Percentiles rank a stretch among this genome's conserved stretches.
phyloP scores from a whole-genome alignment of 345 rosid species.

The Eucalyptus cloeziana region DNA sequence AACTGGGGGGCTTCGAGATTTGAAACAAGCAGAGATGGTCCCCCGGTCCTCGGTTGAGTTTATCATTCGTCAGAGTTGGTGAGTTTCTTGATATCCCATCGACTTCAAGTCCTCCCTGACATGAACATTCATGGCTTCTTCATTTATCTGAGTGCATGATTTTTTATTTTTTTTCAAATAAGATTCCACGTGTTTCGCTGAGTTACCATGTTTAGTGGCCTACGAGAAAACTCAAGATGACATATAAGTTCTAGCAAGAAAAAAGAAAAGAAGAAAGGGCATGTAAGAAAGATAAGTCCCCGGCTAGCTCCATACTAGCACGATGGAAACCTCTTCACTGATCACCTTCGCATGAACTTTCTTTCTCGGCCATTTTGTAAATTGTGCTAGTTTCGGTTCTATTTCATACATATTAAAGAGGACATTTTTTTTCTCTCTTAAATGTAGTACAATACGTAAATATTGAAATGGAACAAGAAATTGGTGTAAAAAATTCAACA shows the following conservation, averaged over 20 bases:
- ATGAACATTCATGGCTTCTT: not conserved
- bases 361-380: not conserved
- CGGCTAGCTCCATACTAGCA: not conserved
- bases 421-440: not conserved
- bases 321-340: not conserved
- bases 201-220: not conserved
- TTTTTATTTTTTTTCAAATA: no score
- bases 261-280: not conserved
- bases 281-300: not conserved
- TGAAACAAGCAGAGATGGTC: not conserved
- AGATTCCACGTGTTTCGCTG: not conserved
- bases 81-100: not conserved
- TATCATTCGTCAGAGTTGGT: not conserved
- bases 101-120: not conserved
- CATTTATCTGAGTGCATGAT: not conserved
- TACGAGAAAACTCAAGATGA: no score
- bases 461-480: not conserved
- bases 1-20: not conserved
- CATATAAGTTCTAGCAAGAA: not conserved
- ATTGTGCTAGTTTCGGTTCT: not conserved
- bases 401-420: not conserved
- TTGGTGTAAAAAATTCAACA: not conserved
- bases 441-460: rapidly evolving
- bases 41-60: not conserved
- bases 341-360: not conserved